These are phyloP conservation scores for Phytopythium boreale DNA, from an alignment of 352 stramenopile species.

Conservation along the genomic window DNA sequence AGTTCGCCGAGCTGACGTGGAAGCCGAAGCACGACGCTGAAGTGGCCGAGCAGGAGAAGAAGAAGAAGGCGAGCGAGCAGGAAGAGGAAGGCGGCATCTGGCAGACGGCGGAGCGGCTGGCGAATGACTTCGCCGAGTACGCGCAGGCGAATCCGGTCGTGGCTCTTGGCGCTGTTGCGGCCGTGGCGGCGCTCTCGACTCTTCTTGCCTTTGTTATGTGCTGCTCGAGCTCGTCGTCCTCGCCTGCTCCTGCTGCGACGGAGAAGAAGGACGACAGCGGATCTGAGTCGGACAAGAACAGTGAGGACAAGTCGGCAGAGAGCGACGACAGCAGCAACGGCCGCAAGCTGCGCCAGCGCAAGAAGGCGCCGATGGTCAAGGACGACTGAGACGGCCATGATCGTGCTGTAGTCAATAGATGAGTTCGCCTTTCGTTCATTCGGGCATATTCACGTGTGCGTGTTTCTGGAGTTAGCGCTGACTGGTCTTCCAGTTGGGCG, in stretches of 20 bases:
- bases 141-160: constrained; percentile 54
- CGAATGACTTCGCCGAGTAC: constrained; percentile 44
- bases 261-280: constrained; percentile 33
- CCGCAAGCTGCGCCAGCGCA: constrained; percentile 70
- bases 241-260: constrained; percentile 12
- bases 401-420: constrained; percentile 3
- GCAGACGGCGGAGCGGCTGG: constrained; percentile 35
- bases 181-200: constrained; percentile 37
- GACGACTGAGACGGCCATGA: constrained; percentile 24
- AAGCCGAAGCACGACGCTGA: constrained; percentile 71
- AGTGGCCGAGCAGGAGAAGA: constrained; percentile 45
- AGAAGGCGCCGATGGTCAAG: constrained; percentile 74
- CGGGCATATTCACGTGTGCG: neutral
- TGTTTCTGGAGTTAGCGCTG: constrained; percentile 32
- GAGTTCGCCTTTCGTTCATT: neutral
- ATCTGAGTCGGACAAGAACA: constrained; percentile 27
- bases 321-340: constrained; percentile 28
- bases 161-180: constrained; percentile 40
- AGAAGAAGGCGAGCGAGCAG: constrained; percentile 37
- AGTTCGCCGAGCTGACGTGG: constrained; percentile 79
- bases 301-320: constrained; percentile 34
- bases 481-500: constrained; percentile 42
- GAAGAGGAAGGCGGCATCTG: constrained; percentile 49
- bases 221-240: constrained; percentile 31
- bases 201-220: constrained; percentile 58